Conservation (phyloP, 1,284 basidiomycete species). For the Violaceomyces palustris region DNA sequence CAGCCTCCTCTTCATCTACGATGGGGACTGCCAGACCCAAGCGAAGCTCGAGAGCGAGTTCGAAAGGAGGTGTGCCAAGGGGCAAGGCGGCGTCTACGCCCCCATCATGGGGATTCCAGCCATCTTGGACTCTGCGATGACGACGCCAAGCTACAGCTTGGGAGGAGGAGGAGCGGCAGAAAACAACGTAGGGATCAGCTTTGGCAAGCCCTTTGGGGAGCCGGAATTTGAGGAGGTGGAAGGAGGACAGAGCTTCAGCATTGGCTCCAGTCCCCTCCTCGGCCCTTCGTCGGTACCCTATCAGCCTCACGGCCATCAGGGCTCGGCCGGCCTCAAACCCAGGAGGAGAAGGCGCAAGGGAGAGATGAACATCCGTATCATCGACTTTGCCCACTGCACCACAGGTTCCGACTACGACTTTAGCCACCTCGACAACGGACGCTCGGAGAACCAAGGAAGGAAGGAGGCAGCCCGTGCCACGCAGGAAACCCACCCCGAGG, state of each 20-base stretch:
- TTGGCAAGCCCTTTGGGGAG: constrained; percentile 1
- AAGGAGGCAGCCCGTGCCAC: too few relatives aligned
- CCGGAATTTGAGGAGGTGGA: constrained; percentile 12
- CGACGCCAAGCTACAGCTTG: too few relatives aligned
- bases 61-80: constrained; percentile 19
- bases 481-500: too few relatives aligned
- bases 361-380: constrained; percentile 89
- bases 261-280: constrained; percentile 23
- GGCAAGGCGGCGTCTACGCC: constrained; percentile 15
- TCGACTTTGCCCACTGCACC: constrained; percentile 98
- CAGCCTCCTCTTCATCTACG: constrained; percentile 92
- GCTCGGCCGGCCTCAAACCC: too few relatives aligned
- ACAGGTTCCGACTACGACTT: constrained; percentile 86
- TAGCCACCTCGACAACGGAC: constrained; percentile 32
- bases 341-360: constrained; percentile 59
- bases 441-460: too few relatives aligned
- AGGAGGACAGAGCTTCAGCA: constrained; percentile 21
- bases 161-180: too few relatives aligned
- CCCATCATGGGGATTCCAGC: too few relatives aligned
- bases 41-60: constrained; percentile 56
- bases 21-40: constrained; percentile 84
- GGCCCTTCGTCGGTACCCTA: constrained; percentile 12
- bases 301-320: not conserved
- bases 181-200: constrained; percentile 6
- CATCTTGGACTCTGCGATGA: too few relatives aligned